Percentiles rank a stretch among this genome's conserved stretches.
phyloP scores from a whole-genome alignment of 2,329 filamentous ascomycete species.

The Pseudomassariella vexata region DNA sequence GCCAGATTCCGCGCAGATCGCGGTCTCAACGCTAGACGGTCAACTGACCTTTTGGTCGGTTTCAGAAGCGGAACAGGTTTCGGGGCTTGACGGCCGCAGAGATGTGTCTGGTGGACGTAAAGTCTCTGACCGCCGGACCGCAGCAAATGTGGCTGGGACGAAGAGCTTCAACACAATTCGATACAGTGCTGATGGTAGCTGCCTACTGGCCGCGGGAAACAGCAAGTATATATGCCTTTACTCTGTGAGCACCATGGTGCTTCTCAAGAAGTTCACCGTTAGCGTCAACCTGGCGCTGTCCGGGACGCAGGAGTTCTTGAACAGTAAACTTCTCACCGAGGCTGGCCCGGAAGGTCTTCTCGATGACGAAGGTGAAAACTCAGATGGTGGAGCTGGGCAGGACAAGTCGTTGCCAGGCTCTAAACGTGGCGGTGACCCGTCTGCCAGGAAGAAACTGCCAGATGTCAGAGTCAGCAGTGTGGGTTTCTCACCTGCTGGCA shows the following conservation, averaged over 20 bases:
- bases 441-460: conserved; percentile 66
- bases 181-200: conserved; percentile 89
- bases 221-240: conserved; percentile 99
- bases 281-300: conserved; percentile 93
- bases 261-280: conserved; percentile 93
- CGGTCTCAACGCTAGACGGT: conserved; percentile 87
- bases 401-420: conserved; percentile 79
- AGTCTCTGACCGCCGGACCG: conserved; percentile 79
- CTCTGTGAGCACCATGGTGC: conserved; percentile 84
- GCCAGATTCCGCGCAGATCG: conserved; percentile 85
- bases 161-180: conserved; percentile 85
- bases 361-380: conserved; percentile 81
- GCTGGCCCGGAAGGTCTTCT: conserved; percentile 80
- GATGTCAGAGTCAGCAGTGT: conserved; percentile 82
- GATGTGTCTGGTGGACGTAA: conserved; percentile 92
- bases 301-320: conserved; percentile 94
- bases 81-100: conserved; percentile 80
- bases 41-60: conserved; percentile 95
- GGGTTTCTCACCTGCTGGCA: conserved; percentile 82
- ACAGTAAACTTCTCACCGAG: conserved; percentile 86
- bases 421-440: conserved; percentile 77
- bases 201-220: conserved; percentile 84
- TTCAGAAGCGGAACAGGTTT: conserved; percentile 77
- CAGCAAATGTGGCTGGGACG: conserved; percentile 82
- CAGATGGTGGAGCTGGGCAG: conserved; percentile 78